These are phyloP conservation scores for Amborella trichopoda DNA, from an alignment of 164 flowering plant species.

Conservation along the genomic window DNA sequence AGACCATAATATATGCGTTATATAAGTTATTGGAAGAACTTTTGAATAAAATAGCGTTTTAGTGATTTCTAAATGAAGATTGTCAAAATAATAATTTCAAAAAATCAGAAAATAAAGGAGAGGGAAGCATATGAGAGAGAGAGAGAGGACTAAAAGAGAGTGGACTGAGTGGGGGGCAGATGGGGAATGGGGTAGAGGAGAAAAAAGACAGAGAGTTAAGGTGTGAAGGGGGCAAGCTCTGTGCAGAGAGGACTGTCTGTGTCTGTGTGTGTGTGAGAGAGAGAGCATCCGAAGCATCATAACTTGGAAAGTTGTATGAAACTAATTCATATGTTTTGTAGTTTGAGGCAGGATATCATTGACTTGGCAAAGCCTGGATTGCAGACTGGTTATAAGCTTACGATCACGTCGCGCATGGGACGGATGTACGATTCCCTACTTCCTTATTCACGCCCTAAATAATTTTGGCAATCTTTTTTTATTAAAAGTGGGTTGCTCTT, in stretches of 20 bases:
- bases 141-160: too few species aligned
- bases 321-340: conserved; percentile 22
- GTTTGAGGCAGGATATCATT: conserved; percentile 71
- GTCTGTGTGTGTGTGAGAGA: too few species aligned
- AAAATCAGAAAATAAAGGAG: too few species aligned
- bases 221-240: neutral
- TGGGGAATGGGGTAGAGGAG: neutral
- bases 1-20: too few species aligned
- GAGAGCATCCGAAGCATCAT: neutral
- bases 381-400: conserved; percentile 44
- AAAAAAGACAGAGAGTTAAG: neutral
- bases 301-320: neutral
- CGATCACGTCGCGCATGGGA: conserved; percentile 54
- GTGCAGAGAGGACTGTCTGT: neutral
- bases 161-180: too few species aligned
- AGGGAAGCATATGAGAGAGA: too few species aligned
- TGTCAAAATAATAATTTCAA: too few species aligned
- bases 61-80: too few species aligned
- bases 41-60: too few species aligned
- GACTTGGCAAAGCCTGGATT: conserved; percentile 65
- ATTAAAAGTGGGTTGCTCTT: too few species aligned
- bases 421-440: conserved; percentile 74
- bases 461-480: too few species aligned
- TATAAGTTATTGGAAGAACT: too few species aligned
- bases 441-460: conserved; percentile 49